These are phyloP conservation scores for Phytophthora cactorum DNA, from an alignment of 352 stramenopile genomes.

Conservation along the genomic window DNA sequence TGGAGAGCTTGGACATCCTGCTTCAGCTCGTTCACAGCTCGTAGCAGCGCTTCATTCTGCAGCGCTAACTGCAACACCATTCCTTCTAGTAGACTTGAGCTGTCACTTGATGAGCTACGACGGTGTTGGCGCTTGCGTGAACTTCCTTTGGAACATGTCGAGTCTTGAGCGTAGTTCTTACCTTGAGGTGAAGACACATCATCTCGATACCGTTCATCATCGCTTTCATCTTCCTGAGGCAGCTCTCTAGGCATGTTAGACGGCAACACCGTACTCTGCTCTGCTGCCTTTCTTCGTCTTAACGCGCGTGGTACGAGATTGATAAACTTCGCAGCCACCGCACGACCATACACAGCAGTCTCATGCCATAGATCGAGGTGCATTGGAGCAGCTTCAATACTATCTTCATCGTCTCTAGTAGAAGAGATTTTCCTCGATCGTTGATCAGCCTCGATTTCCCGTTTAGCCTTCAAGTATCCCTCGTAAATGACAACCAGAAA, in stretches of 20 bases:
- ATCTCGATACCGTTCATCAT: neutral
- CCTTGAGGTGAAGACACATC: neutral
- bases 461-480: constrained; percentile 38
- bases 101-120: constrained; percentile 5
- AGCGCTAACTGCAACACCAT: constrained; percentile 67
- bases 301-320: constrained; percentile 1
- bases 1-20: constrained; percentile 27
- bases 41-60: constrained; percentile 58
- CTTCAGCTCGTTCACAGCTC: constrained; percentile 52
- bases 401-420: constrained; percentile 2
- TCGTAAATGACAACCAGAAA: constrained; percentile 58
- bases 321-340: neutral
- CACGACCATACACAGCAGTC: constrained; percentile 7
- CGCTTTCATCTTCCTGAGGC: constrained; percentile 13
- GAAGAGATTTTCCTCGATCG: neutral
- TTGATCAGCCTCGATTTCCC: constrained; percentile 28
- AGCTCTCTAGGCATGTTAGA: constrained; percentile 3
- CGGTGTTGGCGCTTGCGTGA: constrained; percentile 1
- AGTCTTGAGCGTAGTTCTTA: neutral
- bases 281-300: constrained; percentile 5
- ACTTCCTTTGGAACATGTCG: neutral
- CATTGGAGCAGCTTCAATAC: constrained; percentile 14
- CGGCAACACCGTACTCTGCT: constrained; percentile 26
- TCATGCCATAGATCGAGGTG: constrained; percentile 20
- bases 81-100: constrained; percentile 51